Percentiles rank a stretch among this genome's conserved stretches.
phyloP scores from a whole-genome alignment of 2,329 filamentous ascomycete genomes.

The Aspergillus puulaauensis region DNA sequence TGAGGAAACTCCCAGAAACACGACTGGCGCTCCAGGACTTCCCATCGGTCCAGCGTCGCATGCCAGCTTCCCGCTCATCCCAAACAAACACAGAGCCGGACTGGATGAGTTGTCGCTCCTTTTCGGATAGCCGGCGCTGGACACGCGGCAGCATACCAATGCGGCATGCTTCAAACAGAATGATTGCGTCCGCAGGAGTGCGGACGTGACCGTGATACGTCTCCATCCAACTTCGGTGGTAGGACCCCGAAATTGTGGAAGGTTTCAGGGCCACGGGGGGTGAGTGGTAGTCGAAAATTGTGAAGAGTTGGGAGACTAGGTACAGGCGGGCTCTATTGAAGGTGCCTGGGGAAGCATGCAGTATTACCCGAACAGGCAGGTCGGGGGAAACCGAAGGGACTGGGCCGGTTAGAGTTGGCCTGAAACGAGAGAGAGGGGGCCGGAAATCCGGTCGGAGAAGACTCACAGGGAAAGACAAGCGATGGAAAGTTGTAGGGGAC shows the following conservation, averaged over 20 bases:
- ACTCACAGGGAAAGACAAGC: background rate
- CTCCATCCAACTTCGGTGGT: conserved; percentile 65
- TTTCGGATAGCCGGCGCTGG: conserved; percentile 89
- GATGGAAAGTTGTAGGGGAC: background rate
- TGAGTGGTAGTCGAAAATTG: conserved; percentile 7
- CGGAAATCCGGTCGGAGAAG: background rate
- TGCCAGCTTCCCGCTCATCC: conserved; percentile 97
- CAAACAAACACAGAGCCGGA: conserved; percentile 99
- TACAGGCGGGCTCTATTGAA: background rate
- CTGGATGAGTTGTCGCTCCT: conserved; percentile 92
- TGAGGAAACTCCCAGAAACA: conserved; percentile 95
- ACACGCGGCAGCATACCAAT: conserved; percentile 86
- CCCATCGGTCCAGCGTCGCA: conserved; percentile 97
- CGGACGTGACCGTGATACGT: conserved; percentile 94
- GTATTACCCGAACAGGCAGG: conserved; percentile 8
- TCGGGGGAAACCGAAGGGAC: background rate
- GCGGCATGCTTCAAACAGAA: conserved; percentile 95
- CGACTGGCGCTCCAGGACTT: conserved; percentile 99
- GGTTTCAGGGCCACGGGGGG: conserved; percentile 21
- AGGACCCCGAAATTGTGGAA: conserved; percentile 17
- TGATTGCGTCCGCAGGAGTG: conserved; percentile 94
- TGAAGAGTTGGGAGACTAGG: background rate
- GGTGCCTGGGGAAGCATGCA: background rate
- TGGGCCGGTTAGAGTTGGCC: background rate
- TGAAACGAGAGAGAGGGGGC: background rate